Evolutionary conservation across 148 eudicot species (phyloP), one percentile per base, ranked within the genome.

Genomic region (Arbutus unedo): DNA sequence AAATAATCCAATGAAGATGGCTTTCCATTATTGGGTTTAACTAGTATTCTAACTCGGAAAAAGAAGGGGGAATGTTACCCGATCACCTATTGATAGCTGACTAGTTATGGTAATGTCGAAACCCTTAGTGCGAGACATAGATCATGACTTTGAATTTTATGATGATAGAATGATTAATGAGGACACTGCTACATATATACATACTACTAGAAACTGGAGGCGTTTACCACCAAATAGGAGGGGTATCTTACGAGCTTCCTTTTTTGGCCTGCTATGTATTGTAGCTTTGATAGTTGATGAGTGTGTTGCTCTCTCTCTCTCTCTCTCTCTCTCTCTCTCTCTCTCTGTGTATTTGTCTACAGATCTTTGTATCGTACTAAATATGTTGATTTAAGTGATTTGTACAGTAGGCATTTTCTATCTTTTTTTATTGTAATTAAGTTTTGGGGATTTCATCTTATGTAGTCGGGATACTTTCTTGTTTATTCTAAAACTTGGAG

Each of bases 321-420:
- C 47, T 68, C 45, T 68, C 47, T 18, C n/a, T n/a, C 31, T 8
- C 19, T 57, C 51, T 59, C 44, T 25, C 57, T 8, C 73, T 38
- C 47, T 68, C 45, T 68, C 47, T 18, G 18, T 47, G 18, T 73
- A 6, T 73, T 47, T 19, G 11, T 23, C 8, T 19, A 47, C 5
- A 48, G 45, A 47, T 73, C 38, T 0, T 31, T 31, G 38, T 31
- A 31, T 31, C 38, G 23, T 9, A 45, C 70, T 8, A 66, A 6
- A 4, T 43, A 8, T 8, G 54, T 19, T 8, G 76, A 68, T 38
- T 31, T 7, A 41, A 70, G 21, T 14, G 18, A 41, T 14, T 70
- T 70, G 74, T 70, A 6, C 74, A 70, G 74, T 70, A 70, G 48
- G 74, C n/a, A 8, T 41, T 41, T 70, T 41, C 71, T 13, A 70